Conservation (phyloP, 2,329 filamentous ascomycete genomes). For the Ceratocystis cubensis region DNA sequence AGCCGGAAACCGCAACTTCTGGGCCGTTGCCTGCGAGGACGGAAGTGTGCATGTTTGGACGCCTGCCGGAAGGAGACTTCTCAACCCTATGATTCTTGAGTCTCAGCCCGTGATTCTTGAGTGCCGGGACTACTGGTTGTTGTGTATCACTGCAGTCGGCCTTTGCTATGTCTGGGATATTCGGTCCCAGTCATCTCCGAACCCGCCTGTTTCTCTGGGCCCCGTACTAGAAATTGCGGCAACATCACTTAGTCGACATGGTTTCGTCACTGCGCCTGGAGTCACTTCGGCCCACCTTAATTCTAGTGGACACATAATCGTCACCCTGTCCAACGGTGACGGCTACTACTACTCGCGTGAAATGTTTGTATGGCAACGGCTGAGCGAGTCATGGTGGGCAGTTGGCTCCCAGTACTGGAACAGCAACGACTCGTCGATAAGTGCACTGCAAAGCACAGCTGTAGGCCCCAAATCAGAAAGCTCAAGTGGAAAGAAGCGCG, state of each 20-base stretch:
- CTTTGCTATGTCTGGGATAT: constrained; percentile 92
- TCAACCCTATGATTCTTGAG: constrained; percentile 78
- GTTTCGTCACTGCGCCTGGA: constrained; percentile 62
- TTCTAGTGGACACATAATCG: constrained; percentile 68
- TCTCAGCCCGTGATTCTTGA: constrained; percentile 90
- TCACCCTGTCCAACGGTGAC: constrained; percentile 90
- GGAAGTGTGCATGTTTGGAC: constrained; percentile 86
- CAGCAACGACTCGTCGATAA: constrained; percentile 80
- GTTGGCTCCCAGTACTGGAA: constrained; percentile 99
- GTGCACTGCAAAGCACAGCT: constrained; percentile 61
- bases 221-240: constrained; percentile 80
- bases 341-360: constrained; percentile 78
- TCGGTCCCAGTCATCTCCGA: constrained; percentile 66
- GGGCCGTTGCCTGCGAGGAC: constrained; percentile 87
- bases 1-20: constrained; percentile 81
- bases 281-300: constrained; percentile 88
- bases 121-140: constrained; percentile 74
- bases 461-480: constrained; percentile 39
- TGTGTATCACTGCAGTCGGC: constrained; percentile 79
- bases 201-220: constrained; percentile 78
- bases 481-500: constrained; percentile 35
- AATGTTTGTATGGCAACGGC: constrained; percentile 84
- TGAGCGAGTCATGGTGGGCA: constrained; percentile 98
- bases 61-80: constrained; percentile 70
- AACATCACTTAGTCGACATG: constrained; percentile 63